Evolutionary conservation across 2,329 filamentous ascomycete species (phyloP).

Genomic region (Colletotrichum sansevieriae): DNA sequence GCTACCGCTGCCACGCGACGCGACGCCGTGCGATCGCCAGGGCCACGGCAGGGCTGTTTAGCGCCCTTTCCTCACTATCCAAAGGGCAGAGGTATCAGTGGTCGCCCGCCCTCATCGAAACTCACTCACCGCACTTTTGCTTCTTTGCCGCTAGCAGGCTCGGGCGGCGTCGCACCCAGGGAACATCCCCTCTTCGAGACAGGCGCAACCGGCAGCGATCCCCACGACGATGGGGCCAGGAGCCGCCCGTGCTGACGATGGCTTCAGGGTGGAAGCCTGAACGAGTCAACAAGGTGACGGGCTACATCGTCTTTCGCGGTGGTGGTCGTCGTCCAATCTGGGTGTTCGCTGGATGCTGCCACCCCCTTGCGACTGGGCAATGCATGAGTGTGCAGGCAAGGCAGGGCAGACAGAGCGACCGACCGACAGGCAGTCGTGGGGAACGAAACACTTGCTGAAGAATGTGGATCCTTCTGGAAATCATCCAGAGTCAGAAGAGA

Average conservation of each 20-base stretch:
- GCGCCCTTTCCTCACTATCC: slow-evolving; percentile 17
- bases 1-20: slow-evolving; percentile 20
- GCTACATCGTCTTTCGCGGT: not conserved
- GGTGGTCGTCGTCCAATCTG: not conserved
- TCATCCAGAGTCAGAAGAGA: slow-evolving; percentile 1
- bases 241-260: slow-evolving; percentile 15
- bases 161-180: slow-evolving; percentile 20
- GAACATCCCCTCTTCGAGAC: slow-evolving; percentile 5
- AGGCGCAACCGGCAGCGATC: not conserved
- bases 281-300: slow-evolving; percentile 6
- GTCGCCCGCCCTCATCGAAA: not conserved
- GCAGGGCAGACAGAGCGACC: slow-evolving; percentile 15
- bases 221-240: slow-evolving; percentile 17
- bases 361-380: slow-evolving; percentile 6
- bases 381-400: not conserved
- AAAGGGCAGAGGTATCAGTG: not conserved
- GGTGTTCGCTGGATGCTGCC: not conserved
- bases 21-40: slow-evolving; percentile 26
- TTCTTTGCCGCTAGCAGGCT: slow-evolving; percentile 10
- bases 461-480: slow-evolving; percentile 28
- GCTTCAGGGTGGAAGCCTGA: slow-evolving; percentile 20
- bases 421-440: not conserved
- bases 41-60: slow-evolving; percentile 32
- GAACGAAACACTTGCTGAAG: slow-evolving; percentile 29
- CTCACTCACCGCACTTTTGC: slow-evolving; percentile 39